These are phyloP conservation scores for Saururus chinensis DNA, from an alignment of 164 flowering plant genomes.

Conservation along the genomic window DNA sequence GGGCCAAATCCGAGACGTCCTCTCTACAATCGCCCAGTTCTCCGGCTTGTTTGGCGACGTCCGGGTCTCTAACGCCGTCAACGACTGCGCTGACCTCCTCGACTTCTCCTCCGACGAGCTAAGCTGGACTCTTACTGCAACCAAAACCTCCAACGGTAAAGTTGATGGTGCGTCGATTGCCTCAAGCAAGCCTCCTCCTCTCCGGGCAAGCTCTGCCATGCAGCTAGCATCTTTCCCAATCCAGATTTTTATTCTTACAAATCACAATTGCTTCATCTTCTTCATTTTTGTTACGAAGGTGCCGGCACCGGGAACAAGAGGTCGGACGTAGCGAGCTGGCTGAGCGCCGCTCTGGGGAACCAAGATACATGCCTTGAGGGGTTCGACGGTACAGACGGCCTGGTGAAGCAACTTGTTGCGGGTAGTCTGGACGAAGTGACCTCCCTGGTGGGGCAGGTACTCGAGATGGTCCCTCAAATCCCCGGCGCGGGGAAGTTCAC, in stretches of 20 bases:
- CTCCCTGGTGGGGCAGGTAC: slow-evolving; percentile 31
- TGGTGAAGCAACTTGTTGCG: slow-evolving; percentile 29
- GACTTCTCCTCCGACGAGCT: slow-evolving; percentile 58
- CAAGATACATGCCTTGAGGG: slow-evolving; percentile 84
- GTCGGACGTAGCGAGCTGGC: slow-evolving; percentile 56
- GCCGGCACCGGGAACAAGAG: slow-evolving; percentile 28
- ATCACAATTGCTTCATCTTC: too few species aligned
- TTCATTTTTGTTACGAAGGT: neutral
- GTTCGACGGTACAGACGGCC: slow-evolving; percentile 55
- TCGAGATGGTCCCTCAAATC: slow-evolving; percentile 26
- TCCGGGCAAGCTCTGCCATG: too few species aligned
- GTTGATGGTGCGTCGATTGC: neutral
- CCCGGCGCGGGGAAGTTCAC: neutral
- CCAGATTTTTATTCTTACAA: too few species aligned
- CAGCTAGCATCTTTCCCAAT: too few species aligned
- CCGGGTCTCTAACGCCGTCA: slow-evolving; percentile 51
- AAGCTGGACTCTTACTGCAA: slow-evolving; percentile 40
- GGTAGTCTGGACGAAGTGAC: slow-evolving; percentile 29
- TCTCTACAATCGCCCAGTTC: slow-evolving; percentile 34
- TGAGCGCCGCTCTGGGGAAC: slow-evolving; percentile 62
- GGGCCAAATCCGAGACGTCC: slow-evolving; percentile 20
- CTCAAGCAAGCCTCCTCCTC: too few species aligned
- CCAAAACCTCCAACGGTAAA: slow-evolving; percentile 37
- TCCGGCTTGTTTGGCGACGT: slow-evolving; percentile 28
- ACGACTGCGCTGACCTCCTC: slow-evolving; percentile 74